A percentile compares a stretch with the other conserved stretches of the same genome.
Evolutionary conservation across 768 basidiomycete genomes (phyloP).

Genomic region (Boletus vinaceobasis): DNA sequence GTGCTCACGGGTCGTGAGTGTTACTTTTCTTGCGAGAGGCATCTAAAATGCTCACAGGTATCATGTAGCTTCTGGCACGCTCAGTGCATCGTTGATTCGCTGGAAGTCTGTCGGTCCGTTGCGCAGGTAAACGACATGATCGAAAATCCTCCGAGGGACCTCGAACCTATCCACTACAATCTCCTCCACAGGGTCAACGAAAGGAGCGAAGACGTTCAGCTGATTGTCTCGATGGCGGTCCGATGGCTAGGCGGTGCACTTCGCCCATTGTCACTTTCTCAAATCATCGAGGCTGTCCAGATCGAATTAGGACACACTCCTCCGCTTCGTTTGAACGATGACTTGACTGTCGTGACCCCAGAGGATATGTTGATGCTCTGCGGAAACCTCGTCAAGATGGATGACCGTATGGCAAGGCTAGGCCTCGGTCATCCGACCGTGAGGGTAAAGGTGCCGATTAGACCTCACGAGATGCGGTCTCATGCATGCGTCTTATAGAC

Average conservation of each 20-base stretch:
- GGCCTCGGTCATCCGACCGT: slow-evolving; percentile 24
- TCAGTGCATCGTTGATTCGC: slow-evolving; percentile 27
- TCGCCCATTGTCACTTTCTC: slow-evolving; percentile 24
- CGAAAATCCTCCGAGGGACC: slow-evolving; percentile 14
- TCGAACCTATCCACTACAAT: slow-evolving; percentile 20
- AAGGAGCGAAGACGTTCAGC: slow-evolving; percentile 20
- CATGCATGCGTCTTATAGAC: slow-evolving; percentile 8
- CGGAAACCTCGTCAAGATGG: slow-evolving; percentile 27
- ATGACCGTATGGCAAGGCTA: slow-evolving; percentile 17
- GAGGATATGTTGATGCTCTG: slow-evolving; percentile 27
- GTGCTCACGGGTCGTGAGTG: slow-evolving; percentile 21
- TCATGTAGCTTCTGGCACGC: slow-evolving; percentile 25
- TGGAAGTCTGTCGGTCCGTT: slow-evolving; percentile 25
- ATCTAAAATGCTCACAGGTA: background rate
- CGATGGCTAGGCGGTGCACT: slow-evolving; percentile 27
- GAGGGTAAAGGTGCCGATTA: slow-evolving; percentile 13
- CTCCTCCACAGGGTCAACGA: slow-evolving; percentile 22
- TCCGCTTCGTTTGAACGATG: slow-evolving; percentile 24
- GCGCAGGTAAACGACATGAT: slow-evolving; percentile 22
- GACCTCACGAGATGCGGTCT: background rate
- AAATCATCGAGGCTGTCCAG: slow-evolving; percentile 29
- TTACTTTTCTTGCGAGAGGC: background rate
- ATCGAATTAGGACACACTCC: slow-evolving; percentile 22
- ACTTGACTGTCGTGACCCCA: slow-evolving; percentile 22
- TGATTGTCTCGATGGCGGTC: slow-evolving; percentile 23